Base-by-base conservation (phyloP, 148 eudicot species). In the Arbutus unedo region DNA sequence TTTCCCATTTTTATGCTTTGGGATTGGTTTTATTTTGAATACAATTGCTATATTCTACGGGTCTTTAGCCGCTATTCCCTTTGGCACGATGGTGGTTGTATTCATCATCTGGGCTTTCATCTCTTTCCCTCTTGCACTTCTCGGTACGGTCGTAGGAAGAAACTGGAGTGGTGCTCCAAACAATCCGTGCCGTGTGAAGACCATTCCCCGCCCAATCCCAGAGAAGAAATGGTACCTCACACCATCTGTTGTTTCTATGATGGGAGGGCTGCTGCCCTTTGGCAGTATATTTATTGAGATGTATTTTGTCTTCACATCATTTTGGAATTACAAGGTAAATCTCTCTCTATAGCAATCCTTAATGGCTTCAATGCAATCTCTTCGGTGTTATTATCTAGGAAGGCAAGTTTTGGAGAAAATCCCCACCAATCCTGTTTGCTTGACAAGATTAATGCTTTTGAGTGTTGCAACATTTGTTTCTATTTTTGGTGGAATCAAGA, bases 181-280 rank as follows among this genome's bases (percentile, higher is more conserved):
- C 87, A 93, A 93, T 81, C 97, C 97, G 14, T 93, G 97, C 64
- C 95, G 97, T 47, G 95, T 93, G 81, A 93, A 93, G 89, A 93
- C 95, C 83, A 93, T 93, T 80, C 95, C 97, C 78, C 93, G 97
- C 11, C 98, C 98, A 56, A 92, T 94, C 82, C 98, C 98, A 2
- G 94, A 92, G 85, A 94, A 94, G 89, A 94, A 94, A 79, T 94
- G 98, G 98, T 94, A 94, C 74, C 94, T 94, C 80, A 92, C 96
- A 31, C 94, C 98, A 18, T 91, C 94, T 49, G 88, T 94, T 16
- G 86, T 94, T 55, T 88, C 93, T 51, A 79, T 94, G 70, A 92
- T 94, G 95, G 95, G 95, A 23, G 98, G 95, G 76, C 87, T 94
- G 80, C 90, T 94, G 53, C 94, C 95, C 56, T 91, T 91, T 82